A percentile compares a stretch with the other conserved stretches of the same genome.
phyloP scores from a whole-genome alignment of 176 grass and related monocot species.

The Zizania latifolia region DNA sequence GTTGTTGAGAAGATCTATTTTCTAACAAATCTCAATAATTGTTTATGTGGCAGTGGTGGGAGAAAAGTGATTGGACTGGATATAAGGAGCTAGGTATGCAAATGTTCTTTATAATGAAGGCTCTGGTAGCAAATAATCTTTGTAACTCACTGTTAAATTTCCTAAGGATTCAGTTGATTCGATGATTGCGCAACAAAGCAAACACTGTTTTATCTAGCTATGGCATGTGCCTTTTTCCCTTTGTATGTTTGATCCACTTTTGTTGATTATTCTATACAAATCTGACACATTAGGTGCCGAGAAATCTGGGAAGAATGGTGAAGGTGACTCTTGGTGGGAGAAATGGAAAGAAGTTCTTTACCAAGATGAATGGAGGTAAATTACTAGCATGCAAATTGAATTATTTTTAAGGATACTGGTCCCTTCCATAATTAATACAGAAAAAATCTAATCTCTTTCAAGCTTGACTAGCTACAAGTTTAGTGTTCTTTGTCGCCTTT shows the following conservation, averaged over 20 bases:
- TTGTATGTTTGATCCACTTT: not conserved
- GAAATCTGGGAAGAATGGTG: constrained; percentile 87
- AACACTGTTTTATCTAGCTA: no score
- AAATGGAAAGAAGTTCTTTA: constrained; percentile 99
- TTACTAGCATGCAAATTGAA: not conserved
- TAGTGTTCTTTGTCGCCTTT: not conserved
- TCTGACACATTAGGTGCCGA: constrained; percentile 52
- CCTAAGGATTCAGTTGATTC: not conserved
- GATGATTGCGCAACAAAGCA: no score
- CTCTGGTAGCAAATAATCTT: not conserved
- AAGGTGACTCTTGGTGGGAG: constrained; percentile 89
- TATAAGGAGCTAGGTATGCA: constrained; percentile 91
- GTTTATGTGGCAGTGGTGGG: constrained; percentile 86
- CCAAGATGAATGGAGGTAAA: constrained; percentile 98
- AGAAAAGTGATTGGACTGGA: constrained; percentile 98
- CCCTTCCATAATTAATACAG: not conserved
- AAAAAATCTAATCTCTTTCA: not conserved
- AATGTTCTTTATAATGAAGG: constrained; percentile 15
- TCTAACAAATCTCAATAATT: constrained; percentile 5
- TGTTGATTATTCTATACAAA: not conserved
- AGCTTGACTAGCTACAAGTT: not conserved
- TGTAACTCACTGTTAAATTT: not conserved
- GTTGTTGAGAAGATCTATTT: not conserved
- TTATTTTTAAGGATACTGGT: not conserved
- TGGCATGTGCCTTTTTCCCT: not conserved